Evolutionary conservation across 495 filamentous ascomycete species (phyloP).

Genomic region (Schizothecium vesticola): DNA sequence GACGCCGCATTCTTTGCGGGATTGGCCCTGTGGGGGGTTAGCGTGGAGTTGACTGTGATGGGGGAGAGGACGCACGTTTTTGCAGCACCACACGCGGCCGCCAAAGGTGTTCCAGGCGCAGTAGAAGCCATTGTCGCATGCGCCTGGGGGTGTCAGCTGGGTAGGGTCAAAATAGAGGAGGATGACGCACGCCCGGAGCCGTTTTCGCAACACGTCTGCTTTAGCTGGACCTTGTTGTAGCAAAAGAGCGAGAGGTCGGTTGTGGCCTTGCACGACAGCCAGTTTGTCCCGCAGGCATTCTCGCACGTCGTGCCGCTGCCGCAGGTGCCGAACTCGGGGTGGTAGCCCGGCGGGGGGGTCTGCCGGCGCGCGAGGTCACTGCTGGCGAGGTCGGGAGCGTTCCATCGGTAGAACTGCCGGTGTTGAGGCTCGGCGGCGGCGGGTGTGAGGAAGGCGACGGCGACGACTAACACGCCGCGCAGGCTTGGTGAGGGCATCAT

Average conservation of each 20-base stretch:
- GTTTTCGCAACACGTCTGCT: slow-evolving; percentile 28
- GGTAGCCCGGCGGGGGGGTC: slow-evolving; percentile 21
- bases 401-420: slow-evolving; percentile 19
- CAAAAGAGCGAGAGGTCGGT: slow-evolving; percentile 29
- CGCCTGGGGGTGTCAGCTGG: slow-evolving; percentile 14
- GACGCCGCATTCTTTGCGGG: slow-evolving; percentile 2
- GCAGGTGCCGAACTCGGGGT: slow-evolving; percentile 29
- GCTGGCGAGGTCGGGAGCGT: background rate
- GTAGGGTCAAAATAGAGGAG: no score
- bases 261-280: slow-evolving; percentile 23
- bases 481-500: background rate
- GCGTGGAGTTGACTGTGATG: no score
- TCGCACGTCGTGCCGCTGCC: slow-evolving; percentile 26
- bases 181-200: slow-evolving; percentile 23
- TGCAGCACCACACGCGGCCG: slow-evolving; percentile 27
- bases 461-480: background rate
- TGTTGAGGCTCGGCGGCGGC: background rate
- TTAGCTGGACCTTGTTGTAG: slow-evolving; percentile 27
- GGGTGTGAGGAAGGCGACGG: slow-evolving; percentile 1
- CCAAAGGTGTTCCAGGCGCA: slow-evolving; percentile 26
- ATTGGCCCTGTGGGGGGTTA: background rate
- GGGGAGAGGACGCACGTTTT: slow-evolving; percentile 16
- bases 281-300: slow-evolving; percentile 26
- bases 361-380: slow-evolving; percentile 19
- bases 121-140: slow-evolving; percentile 26